Conservation (phyloP, 352 stramenopile genomes). For the Globisporangium paddicum region DNA sequence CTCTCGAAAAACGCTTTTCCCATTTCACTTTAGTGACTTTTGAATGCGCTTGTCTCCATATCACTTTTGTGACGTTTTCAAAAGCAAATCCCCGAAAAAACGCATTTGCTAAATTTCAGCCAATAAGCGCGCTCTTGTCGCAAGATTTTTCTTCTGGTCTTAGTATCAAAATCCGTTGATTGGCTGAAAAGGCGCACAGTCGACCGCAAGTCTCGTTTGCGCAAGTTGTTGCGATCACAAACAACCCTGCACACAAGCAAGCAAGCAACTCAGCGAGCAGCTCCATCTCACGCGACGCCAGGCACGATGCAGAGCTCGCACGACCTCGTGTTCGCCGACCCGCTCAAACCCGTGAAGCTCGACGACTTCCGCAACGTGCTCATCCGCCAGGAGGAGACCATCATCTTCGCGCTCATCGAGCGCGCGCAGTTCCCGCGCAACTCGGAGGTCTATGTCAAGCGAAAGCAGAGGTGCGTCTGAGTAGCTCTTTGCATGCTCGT, state of each 20-base stretch:
- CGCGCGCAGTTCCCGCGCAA: constrained; percentile 96
- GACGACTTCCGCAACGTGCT: constrained; percentile 88
- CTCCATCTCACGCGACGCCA: not conserved
- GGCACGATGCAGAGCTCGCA: constrained; percentile 52
- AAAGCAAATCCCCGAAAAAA: not conserved
- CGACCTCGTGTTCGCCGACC: constrained; percentile 59
- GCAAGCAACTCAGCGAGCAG: not conserved
- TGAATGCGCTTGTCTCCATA: too few species aligned
- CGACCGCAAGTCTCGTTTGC: constrained; percentile 3
- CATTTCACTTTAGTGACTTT: constrained; percentile 1
- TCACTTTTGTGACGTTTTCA: constrained; percentile 4
- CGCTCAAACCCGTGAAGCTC: constrained; percentile 69
- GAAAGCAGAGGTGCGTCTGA: constrained; percentile 54
- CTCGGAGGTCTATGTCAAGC: constrained; percentile 91
- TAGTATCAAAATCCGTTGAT: not conserved
- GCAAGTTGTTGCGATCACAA: constrained; percentile 6
- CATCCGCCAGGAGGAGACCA: constrained; percentile 96
- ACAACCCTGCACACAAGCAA: not conserved
- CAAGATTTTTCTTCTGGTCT: constrained; percentile 6
- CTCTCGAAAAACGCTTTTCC: not conserved
- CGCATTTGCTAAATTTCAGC: not conserved
- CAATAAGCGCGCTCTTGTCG: not conserved
- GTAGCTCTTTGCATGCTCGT: not conserved
- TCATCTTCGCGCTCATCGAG: constrained; percentile 99
- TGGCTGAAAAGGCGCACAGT: not conserved